Evolutionary conservation across 2,329 filamentous ascomycete species (phyloP).

Genomic region (Arthrobotrys iridis): DNA sequence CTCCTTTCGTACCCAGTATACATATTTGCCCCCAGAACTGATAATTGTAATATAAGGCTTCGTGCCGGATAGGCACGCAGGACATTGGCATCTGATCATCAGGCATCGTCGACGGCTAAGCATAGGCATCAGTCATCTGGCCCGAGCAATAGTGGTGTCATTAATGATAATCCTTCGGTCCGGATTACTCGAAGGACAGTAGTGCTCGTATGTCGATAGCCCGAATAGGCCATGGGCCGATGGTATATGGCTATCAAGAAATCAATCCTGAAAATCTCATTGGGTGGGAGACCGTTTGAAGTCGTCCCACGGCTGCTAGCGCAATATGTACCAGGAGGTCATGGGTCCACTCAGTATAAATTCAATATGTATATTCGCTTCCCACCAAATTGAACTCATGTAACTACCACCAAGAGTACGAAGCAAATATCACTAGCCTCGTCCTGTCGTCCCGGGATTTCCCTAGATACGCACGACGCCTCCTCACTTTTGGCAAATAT

Average conservation of each 20-base stretch:
- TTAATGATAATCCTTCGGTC: slow-evolving; percentile 48
- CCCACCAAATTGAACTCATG: slow-evolving; percentile 15
- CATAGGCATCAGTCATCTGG: slow-evolving; percentile 45
- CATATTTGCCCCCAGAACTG: slow-evolving; percentile 5
- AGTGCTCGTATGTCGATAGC: slow-evolving; percentile 46
- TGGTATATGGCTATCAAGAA: slow-evolving; percentile 30
- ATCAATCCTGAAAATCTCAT: slow-evolving; percentile 23
- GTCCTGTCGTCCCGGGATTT: slow-evolving; percentile 15
- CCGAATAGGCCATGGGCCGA: slow-evolving; percentile 45
- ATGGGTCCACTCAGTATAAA: slow-evolving; percentile 12
- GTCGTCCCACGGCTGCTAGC: slow-evolving; percentile 16
- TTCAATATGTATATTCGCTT: slow-evolving; percentile 21
- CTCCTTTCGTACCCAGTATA: slow-evolving; percentile 22
- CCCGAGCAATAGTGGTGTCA: slow-evolving; percentile 37
- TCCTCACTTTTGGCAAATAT: slow-evolving; percentile 54
- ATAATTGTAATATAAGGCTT: not conserved
- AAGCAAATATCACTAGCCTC: not conserved
- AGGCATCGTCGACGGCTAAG: slow-evolving; percentile 2
- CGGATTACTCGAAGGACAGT: slow-evolving; percentile 40
- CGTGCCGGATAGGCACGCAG: slow-evolving; percentile 4
- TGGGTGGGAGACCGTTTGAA: not conserved
- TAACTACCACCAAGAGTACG: not conserved
- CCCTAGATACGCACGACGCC: not conserved
- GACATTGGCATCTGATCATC: slow-evolving; percentile 26
- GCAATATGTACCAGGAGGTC: slow-evolving; percentile 7